Conservation (phyloP, 1,284 basidiomycete genomes). For the Heliocybe sulcata region DNA sequence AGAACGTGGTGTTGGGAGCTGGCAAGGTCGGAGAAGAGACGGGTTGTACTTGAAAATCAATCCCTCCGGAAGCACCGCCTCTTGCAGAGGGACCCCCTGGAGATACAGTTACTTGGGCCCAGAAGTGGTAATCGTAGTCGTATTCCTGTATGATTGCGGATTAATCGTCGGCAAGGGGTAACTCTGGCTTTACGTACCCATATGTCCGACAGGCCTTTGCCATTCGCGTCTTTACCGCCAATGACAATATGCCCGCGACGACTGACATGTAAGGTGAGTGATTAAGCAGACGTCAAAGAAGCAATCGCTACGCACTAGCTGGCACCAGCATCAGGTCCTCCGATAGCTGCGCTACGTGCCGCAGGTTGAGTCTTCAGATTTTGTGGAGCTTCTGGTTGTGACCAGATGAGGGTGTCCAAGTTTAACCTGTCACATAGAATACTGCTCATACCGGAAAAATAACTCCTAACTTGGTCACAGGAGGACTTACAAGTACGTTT, state of each 20-base stretch:
- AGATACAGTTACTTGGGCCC: slow-evolving; percentile 50
- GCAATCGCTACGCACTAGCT: slow-evolving; percentile 54
- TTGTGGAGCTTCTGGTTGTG: slow-evolving; percentile 40
- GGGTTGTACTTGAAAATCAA: slow-evolving; percentile 41
- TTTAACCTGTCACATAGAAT: slow-evolving; percentile 36
- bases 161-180: not conserved
- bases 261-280: slow-evolving; percentile 26
- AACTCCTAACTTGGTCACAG: not conserved
- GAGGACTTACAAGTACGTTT: slow-evolving; percentile 57
- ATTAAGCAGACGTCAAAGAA: slow-evolving; percentile 7
- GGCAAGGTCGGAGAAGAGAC: slow-evolving; percentile 35
- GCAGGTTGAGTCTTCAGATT: slow-evolving; percentile 42
- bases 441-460: slow-evolving; percentile 7
- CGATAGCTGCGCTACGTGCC: slow-evolving; percentile 54
- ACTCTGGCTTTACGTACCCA: slow-evolving; percentile 44
- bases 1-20: slow-evolving; percentile 60
- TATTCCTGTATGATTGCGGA: slow-evolving; percentile 46
- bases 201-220: slow-evolving; percentile 50
- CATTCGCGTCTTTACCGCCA: slow-evolving; percentile 52
- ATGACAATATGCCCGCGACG: slow-evolving; percentile 66
- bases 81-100: slow-evolving; percentile 49
- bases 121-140: slow-evolving; percentile 67
- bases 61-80: slow-evolving; percentile 66
- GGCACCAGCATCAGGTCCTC: slow-evolving; percentile 63
- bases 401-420: slow-evolving; percentile 54